Evolutionary conservation across 768 basidiomycete species (phyloP).

Genomic region (Phylloporus arenicola): DNA sequence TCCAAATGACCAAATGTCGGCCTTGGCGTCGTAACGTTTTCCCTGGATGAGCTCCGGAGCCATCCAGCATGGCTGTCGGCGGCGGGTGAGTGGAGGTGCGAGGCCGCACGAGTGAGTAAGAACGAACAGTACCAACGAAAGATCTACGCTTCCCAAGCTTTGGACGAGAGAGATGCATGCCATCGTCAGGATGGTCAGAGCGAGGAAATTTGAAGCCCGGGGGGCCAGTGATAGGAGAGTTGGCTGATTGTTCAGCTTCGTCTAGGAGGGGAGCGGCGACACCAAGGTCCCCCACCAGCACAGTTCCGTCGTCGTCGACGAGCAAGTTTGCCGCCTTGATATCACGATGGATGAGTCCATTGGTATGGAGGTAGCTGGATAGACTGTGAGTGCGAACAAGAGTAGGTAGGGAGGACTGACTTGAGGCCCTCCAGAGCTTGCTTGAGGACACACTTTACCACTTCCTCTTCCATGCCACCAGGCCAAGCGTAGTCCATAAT

Average conservation of each 20-base stretch:
- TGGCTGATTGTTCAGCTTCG: slow-evolving; percentile 43
- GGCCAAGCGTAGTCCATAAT: slow-evolving; percentile 81
- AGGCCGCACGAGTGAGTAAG: not conserved
- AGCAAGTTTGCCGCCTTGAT: slow-evolving; percentile 93
- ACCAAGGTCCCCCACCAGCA: slow-evolving; percentile 87
- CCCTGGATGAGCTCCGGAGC: slow-evolving; percentile 90
- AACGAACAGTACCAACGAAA: slow-evolving; percentile 83
- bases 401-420: slow-evolving; percentile 37
- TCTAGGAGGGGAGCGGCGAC: slow-evolving; percentile 83
- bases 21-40: slow-evolving; percentile 74
- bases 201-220: slow-evolving; percentile 30
- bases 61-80: slow-evolving; percentile 85
- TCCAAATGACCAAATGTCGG: slow-evolving; percentile 96
- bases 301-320: slow-evolving; percentile 85
- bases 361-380: slow-evolving; percentile 75
- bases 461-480: slow-evolving; percentile 89
- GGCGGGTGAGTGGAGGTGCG: not conserved
- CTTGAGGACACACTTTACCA: slow-evolving; percentile 74
- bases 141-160: slow-evolving; percentile 75
- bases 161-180: slow-evolving; percentile 29
- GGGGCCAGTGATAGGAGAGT: slow-evolving; percentile 14
- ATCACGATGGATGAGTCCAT: slow-evolving; percentile 90
- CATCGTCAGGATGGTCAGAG: not conserved
- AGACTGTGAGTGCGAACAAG: slow-evolving; percentile 4
- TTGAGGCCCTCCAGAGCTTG: slow-evolving; percentile 88